Evolutionary conservation across 2,329 filamentous ascomycete species (phyloP), one percentile per base, ranked within the genome.

Genomic region (Ascochyta clinopodiicola): DNA sequence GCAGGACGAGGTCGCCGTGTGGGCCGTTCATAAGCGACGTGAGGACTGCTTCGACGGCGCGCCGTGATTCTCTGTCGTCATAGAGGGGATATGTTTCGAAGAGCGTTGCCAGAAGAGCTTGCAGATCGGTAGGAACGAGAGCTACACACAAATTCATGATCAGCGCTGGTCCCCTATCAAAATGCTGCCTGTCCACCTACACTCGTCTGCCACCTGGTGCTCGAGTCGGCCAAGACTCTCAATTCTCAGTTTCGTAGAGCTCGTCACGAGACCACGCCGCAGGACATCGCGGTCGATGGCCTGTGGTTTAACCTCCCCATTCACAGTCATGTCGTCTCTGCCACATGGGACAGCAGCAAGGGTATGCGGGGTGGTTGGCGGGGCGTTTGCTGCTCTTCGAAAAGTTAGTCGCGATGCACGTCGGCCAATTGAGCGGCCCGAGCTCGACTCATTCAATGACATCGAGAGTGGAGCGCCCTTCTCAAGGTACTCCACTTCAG

Each of bases 1-100:
- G 79, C 44, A 95, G 77, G 24, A 84, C 75, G 8, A 79, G 76
- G 35, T 87, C 82, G 27, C 82, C 78, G 44, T 88, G 81, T 17
- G 81, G 78, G 48, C 80, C 81, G 51, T 82, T 82, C 55, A 93
- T 82, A 62, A 94, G 81, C 46, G 86, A 82, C 61, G 82, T 79
- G 52, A 99, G 82, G 73, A 93, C 96, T 78, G 84, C 82, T 74
- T 96, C 90, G 29, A 92, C 92, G 34, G 91, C 92, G 66, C 87
- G 84, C 65, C 95, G 86, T 39, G 95, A 98, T 62, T 86, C 81
- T 67, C 93, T 87, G 78, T 99, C 95, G 76, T 87, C 80, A 77
- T 98, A 99, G 66, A 90, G 86, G 58, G 91, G 86, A 72, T 97
- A 92, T 46, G 93, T 97, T 73, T 87, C 86, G 78, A 98, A 94